Conservation (phyloP, 2,329 filamentous ascomycete genomes). For the Pyrenochaeta sp. region DNA sequence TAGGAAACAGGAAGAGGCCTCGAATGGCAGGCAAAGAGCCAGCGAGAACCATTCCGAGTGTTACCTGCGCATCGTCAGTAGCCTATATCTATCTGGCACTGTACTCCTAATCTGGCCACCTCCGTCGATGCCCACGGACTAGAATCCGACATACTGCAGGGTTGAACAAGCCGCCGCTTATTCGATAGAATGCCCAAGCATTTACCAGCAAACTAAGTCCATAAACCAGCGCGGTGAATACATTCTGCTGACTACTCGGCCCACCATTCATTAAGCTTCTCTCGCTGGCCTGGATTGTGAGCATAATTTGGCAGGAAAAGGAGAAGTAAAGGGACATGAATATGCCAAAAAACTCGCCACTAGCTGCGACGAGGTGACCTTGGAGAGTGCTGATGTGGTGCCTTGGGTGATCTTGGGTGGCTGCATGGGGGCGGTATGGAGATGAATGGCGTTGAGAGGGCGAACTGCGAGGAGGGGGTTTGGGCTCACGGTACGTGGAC, state of each 20-base stretch:
- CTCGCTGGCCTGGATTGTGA: constrained; percentile 24
- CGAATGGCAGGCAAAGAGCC: constrained; percentile 25
- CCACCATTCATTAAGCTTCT: constrained; percentile 19
- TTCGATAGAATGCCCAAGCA: constrained; percentile 44
- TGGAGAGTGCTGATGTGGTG: constrained; percentile 18
- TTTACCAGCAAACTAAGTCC: constrained; percentile 41
- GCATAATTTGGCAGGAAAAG: constrained; percentile 39
- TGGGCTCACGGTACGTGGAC: constrained; percentile 15
- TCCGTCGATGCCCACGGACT: no score
- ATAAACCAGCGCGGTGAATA: constrained; percentile 42
- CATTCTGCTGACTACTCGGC: constrained; percentile 27
- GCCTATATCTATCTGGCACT: no score
- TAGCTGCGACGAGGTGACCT: constrained; percentile 33
- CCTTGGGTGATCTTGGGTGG: constrained; percentile 1
- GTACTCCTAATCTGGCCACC: neutral
- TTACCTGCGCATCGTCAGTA: constrained; percentile 20
- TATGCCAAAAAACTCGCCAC: constrained; percentile 43
- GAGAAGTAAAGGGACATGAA: constrained; percentile 44
- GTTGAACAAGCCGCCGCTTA: constrained; percentile 32
- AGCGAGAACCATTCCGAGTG: constrained; percentile 32
- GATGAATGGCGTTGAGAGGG: neutral
- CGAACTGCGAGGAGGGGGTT: constrained; percentile 7
- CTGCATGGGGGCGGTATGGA: neutral
- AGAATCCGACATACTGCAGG: constrained; percentile 21
- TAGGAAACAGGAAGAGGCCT: constrained; percentile 27